These are phyloP conservation scores for Polyplosphaeria fusca DNA, from an alignment of 495 filamentous ascomycete species.

Conservation along the genomic window DNA sequence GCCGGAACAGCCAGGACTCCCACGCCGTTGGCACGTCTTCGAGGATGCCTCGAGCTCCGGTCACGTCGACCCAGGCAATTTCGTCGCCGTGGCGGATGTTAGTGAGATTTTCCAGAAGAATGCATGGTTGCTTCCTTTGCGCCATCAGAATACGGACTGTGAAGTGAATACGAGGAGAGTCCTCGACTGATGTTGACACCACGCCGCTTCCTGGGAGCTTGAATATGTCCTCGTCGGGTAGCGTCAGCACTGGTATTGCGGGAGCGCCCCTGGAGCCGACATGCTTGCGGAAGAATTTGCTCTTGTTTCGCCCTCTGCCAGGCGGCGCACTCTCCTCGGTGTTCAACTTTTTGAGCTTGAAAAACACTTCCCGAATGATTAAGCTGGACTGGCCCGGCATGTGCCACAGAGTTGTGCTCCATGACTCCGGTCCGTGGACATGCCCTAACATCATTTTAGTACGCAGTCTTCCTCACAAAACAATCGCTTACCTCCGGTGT, in stretches of 20 bases:
- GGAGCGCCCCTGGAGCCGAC: too few species aligned
- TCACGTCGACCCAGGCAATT: neutral
- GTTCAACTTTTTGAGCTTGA: too few species aligned
- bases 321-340: too few species aligned
- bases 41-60: neutral
- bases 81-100: neutral
- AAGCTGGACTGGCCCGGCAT: too few species aligned
- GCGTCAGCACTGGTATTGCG: too few species aligned
- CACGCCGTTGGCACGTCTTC: neutral
- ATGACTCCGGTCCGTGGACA: neutral
- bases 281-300: too few species aligned
- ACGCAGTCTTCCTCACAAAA: neutral
- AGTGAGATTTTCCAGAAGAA: neutral
- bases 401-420: too few species aligned
- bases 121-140: neutral
- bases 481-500: neutral
- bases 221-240: too few species aligned
- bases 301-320: too few species aligned
- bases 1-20: conserved; percentile 2
- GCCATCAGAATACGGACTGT: neutral
- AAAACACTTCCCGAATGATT: too few species aligned
- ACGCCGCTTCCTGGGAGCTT: neutral
- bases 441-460: neutral
- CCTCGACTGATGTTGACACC: neutral
- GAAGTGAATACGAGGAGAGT: neutral